A percentile compares a stretch with the other conserved stretches of the same genome.
Evolutionary conservation across 495 filamentous ascomycete species (phyloP).

Genomic region (Hypoxylon intermedium): DNA sequence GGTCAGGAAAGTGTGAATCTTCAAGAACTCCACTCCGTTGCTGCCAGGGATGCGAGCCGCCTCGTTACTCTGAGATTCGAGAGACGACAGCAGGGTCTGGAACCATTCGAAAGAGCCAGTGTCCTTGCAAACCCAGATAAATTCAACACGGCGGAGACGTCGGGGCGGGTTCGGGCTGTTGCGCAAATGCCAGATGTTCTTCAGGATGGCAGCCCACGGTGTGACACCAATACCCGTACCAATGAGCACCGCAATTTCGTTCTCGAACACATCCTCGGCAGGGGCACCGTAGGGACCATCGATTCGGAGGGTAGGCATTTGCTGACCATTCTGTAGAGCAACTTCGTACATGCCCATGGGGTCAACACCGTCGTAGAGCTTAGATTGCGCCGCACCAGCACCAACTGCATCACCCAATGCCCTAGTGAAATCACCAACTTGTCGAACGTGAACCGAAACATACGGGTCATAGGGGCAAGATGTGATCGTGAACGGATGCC

Average conservation of each 20-base stretch:
- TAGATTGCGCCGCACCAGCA: conserved; percentile 80
- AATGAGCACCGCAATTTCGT: conserved; percentile 96
- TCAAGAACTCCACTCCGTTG: conserved; percentile 81
- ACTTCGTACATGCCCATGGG: conserved; percentile 98
- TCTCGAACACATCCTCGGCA: conserved; percentile 96
- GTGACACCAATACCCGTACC: conserved; percentile 98
- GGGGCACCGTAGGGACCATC: conserved; percentile 97
- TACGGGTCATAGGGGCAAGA: conserved; percentile 96
- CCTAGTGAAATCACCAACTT: conserved; percentile 95
- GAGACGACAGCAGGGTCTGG: conserved; percentile 86
- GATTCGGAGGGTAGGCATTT: conserved; percentile 86
- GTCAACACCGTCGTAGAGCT: conserved; percentile 87
- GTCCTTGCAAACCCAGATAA: conserved; percentile 99
- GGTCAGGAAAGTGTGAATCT: conserved; percentile 97
- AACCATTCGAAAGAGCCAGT: conserved; percentile 99
- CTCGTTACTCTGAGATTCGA: conserved; percentile 83
- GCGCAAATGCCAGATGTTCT: conserved; percentile 97
- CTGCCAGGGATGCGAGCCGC: conserved; percentile 68
- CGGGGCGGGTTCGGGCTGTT: conserved; percentile 82
- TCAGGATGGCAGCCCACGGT: conserved; percentile 95
- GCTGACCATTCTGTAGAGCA: conserved; percentile 88
- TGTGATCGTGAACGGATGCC: conserved; percentile 99
- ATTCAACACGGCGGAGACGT: conserved; percentile 92
- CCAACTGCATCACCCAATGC: conserved; percentile 90
- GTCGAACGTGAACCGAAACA: conserved; percentile 90